Conservation (phyloP, 495 filamentous ascomycete genomes). For the Apodospora peruviana region DNA sequence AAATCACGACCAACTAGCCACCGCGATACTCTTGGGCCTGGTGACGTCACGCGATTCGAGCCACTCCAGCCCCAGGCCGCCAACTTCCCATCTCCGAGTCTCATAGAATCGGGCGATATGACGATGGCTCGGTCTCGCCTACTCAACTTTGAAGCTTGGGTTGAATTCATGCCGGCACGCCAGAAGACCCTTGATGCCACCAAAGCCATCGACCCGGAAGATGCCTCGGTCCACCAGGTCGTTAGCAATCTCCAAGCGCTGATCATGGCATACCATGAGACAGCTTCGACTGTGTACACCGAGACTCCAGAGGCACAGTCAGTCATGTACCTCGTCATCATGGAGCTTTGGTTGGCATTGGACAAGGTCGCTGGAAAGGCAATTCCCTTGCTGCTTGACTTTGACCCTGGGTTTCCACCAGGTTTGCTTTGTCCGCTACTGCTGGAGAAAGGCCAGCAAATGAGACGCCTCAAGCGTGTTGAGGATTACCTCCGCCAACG, state of each 20-base stretch:
- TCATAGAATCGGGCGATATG: no score
- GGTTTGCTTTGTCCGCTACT: conserved; percentile 43
- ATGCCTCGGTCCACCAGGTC: no score
- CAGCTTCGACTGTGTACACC: conserved; percentile 26
- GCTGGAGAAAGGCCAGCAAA: conserved; percentile 42
- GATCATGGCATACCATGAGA: conserved; percentile 17
- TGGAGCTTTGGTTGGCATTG: conserved; percentile 60
- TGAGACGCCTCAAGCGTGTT: conserved; percentile 41
- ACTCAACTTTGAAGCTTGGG: conserved; percentile 15
- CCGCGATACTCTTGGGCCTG: neutral
- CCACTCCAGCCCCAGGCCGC: no score
- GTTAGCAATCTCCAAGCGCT: conserved; percentile 8
- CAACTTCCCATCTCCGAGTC: neutral
- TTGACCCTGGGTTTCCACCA: conserved; percentile 42
- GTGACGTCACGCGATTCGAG: conserved; percentile 1
- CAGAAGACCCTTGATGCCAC: conserved; percentile 15
- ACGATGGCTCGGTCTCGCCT: neutral
- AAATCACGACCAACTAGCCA: neutral
- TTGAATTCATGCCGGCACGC: conserved; percentile 4
- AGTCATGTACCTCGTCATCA: conserved; percentile 51
- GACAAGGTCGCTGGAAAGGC: conserved; percentile 44
- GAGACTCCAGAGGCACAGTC: conserved; percentile 49
- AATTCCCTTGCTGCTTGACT: conserved; percentile 42
- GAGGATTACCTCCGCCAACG: conserved; percentile 47
- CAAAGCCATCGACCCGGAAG: neutral